Evolutionary conservation across 371 early-diverging fungal species (phyloP).

Genomic region (Batkoa obscura): DNA sequence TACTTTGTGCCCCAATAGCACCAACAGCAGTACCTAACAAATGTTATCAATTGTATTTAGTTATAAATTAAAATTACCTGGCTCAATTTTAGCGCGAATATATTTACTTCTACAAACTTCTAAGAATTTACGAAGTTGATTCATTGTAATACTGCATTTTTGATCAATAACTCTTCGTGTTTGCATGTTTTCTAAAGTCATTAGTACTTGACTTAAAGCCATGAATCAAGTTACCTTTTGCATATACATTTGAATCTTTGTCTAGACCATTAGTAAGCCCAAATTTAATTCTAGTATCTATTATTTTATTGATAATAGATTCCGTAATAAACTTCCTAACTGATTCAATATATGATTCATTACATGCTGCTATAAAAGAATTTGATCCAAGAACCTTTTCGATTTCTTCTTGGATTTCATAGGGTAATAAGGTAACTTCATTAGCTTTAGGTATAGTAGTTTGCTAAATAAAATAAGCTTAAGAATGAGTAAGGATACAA

Average conservation of each 20-base stretch:
- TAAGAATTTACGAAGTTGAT: constrained; percentile 52
- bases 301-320: constrained; percentile 12
- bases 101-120: constrained; percentile 66
- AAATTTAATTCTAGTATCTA: no score
- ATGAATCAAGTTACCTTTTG: no score
- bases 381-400: constrained; percentile 23
- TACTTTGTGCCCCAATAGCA: constrained; percentile 94
- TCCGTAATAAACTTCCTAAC: neutral
- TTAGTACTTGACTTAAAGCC: no score
- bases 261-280: no score
- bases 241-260: no score
- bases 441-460: constrained; percentile 12
- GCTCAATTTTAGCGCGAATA: constrained; percentile 75
- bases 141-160: constrained; percentile 46
- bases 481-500: no score
- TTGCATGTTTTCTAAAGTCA: no score
- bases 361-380: constrained; percentile 21
- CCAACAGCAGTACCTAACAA: constrained; percentile 55
- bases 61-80: constrained; percentile 18
- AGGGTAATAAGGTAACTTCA: constrained; percentile 33
- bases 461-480: neutral
- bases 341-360: neutral
- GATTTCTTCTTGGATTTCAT: constrained; percentile 40
- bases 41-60: no score
- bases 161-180: constrained; percentile 26